Evolutionary conservation across 495 filamentous ascomycete genomes (phyloP), one percentile per base, ranked within the genome.

Genomic region (Aspergillus coremiiformis): DNA sequence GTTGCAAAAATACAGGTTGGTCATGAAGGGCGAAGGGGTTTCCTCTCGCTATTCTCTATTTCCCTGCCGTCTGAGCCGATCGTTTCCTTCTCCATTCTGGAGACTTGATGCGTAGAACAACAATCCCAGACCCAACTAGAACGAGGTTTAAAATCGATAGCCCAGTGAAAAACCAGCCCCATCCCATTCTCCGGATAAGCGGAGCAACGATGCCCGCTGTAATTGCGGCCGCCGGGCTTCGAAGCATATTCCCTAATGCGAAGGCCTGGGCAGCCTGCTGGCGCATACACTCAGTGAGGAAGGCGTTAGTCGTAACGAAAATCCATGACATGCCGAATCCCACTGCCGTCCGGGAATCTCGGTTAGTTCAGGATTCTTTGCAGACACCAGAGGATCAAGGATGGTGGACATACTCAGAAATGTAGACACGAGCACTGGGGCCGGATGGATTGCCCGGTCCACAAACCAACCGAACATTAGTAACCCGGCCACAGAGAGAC

Each of bases 381-480:
- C 11, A 12, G 5, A 35, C 5, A 10, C 5, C 32, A 35, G 1
- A 14, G 32, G 11, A 9, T 32, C 10, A n/a, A 30, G 22, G 24
- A 58, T 44, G 9, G 66, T 24, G 11, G 12, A n/a, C 32, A n/a
- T 35, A 35, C 32, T 12, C 7, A 35, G 32, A n/a, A 35, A 35
- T n/a, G 32, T 35, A 2, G 32, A 35, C 12, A n/a, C 32, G 2
- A 35, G 12, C 12, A 50, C 53, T 2, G 53, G 51, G 12, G 58
- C 57, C 1, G 56, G 52, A 45, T 67, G 64, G 20, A 63, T 51
- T 17, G 46, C 46, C 7, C 35, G 24, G 32, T 59, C 54, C n/a
- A 49, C 42, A 23, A 65, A 67, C 64, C 64, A 70, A 3, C 67
- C 67, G 49, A 60, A 70, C 62, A 70, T 64, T 6, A 65, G 23